Evolutionary conservation across 2,329 filamentous ascomycete species (phyloP).

Genomic region (Alternaria sp.): DNA sequence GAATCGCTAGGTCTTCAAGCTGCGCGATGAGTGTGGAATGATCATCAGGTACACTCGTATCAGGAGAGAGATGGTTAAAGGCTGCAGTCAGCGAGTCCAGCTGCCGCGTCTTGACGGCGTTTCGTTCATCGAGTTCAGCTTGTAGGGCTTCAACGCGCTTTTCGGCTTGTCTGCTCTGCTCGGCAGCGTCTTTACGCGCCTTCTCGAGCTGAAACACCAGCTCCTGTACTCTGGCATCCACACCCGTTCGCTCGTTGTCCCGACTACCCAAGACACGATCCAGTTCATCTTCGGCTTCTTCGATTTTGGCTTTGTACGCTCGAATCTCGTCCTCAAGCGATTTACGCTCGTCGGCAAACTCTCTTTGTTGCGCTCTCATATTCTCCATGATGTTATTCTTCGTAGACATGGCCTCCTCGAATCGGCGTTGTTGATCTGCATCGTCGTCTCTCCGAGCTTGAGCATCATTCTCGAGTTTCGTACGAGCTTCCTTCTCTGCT

Average conservation of each 20-base stretch:
- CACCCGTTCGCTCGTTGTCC: slow-evolving; percentile 78
- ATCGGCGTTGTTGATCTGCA: slow-evolving; percentile 70
- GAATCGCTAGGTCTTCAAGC: slow-evolving; percentile 56
- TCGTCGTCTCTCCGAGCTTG: slow-evolving; percentile 63
- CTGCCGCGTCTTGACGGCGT: slow-evolving; percentile 50
- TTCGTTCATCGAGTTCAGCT: slow-evolving; percentile 64
- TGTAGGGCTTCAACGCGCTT: slow-evolving; percentile 62
- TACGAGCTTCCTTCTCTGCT: slow-evolving; percentile 73
- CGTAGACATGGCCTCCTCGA: slow-evolving; percentile 88
- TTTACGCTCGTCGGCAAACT: slow-evolving; percentile 86
- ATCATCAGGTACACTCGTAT: slow-evolving; percentile 47
- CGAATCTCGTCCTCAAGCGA: slow-evolving; percentile 83
- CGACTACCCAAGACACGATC: slow-evolving; percentile 83
- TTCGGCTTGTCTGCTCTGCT: slow-evolving; percentile 59
- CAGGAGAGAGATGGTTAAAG: slow-evolving; percentile 51
- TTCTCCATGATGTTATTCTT: slow-evolving; percentile 96
- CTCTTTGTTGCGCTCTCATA: slow-evolving; percentile 88
- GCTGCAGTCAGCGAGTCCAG: slow-evolving; percentile 43
- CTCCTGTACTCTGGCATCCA: slow-evolving; percentile 72
- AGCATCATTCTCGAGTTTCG: slow-evolving; percentile 75
- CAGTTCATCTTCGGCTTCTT: slow-evolving; percentile 92
- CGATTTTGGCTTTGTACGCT: slow-evolving; percentile 76
- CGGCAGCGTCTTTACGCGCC: slow-evolving; percentile 58
- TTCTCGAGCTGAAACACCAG: slow-evolving; percentile 77
- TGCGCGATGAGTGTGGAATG: slow-evolving; percentile 50